Base-by-base conservation (phyloP, 495 filamentous ascomycete genomes). In the Lasiosphaeria hispida region DNA sequence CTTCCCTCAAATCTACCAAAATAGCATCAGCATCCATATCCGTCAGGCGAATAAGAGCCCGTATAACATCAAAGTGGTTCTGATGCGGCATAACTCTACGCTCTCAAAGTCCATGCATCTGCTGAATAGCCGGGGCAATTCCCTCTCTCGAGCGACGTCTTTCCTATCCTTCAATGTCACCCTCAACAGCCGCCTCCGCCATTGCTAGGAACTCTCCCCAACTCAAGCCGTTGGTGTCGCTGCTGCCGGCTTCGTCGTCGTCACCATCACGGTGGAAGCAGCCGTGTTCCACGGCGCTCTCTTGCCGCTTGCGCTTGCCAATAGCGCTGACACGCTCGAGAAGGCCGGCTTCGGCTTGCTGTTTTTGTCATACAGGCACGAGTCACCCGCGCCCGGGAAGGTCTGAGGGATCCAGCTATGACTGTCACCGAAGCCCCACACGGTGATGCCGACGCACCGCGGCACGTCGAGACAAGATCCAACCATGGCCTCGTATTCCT, bases 361-460 rank as follows among this genome's bases (percentile, higher is more conserved):
- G 35, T 47, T 48, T 36, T 55, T 55, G 48, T 60, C 57, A 41
- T 48, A 60, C 40, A 60, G 45, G 39, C 68, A 67, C 0, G 79
- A 73, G 36, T 67, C 77, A 11, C 79, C 79, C 23, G 78, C 49
- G 0, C 77, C 77, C 39, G 53, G 34, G 18, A 56, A 56, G 23
- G 41, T 48, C 15, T 56, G 41, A 34, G 53, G 53, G 14, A 81
- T 66, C 78, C 79, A 81, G 3, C 72, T 77, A 57, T 79, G 75
- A 59, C 75, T 73, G 49, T 84, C 82, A 9, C 74, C 77, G 68
- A 77, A 84, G 54, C 82, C 80, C 81, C 80, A 84, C 43, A 82
- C 72, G 5, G 77, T 85, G 34, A 85, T 65, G 2, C 80, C 83
- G 10, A 84, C 71, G 57, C 83, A 87, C 0, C 69, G 57, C 7